A percentile compares a stretch with the other conserved stretches of the same genome.
phyloP scores from a whole-genome alignment of 371 early-diverging fungal genomes.

The Nematocida sp. region DNA sequence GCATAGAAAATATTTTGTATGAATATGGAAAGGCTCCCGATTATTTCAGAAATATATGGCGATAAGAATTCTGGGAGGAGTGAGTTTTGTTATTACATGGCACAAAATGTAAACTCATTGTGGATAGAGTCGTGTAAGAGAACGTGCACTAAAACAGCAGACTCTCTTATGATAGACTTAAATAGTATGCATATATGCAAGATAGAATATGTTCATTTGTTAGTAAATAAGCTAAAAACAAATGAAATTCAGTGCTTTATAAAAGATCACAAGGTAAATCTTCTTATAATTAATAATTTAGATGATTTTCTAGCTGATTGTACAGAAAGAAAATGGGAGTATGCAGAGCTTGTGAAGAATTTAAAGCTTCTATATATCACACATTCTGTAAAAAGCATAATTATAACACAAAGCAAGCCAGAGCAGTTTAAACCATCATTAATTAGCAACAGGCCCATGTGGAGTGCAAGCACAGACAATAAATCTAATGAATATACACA shows the following conservation, averaged over 20 bases:
- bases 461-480: not conserved
- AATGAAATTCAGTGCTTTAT: conserved; percentile 6
- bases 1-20: conserved; percentile 8
- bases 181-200: conserved; percentile 3
- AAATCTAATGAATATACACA: not conserved
- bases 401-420: not conserved
- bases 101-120: not conserved
- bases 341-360: not conserved
- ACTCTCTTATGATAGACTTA: conserved; percentile 21
- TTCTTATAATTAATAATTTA: not conserved
- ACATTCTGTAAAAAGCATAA: not conserved
- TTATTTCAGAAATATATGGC: conserved; percentile 44
- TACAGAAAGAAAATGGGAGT: not conserved
- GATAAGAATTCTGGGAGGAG: not conserved
- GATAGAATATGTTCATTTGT: not conserved
- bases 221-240: conserved; percentile 11
- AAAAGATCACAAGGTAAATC: not conserved
- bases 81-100: conserved; percentile 31
- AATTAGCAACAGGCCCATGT: not conserved
- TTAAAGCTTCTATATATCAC: not conserved
- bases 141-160: not conserved
- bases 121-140: conserved; percentile 33
- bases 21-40: conserved; percentile 24
- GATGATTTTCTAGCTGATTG: not conserved
- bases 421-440: not conserved